Evolutionary conservation across 495 filamentous ascomycete species (phyloP).

Genomic region (Cladorrhinum samala): DNA sequence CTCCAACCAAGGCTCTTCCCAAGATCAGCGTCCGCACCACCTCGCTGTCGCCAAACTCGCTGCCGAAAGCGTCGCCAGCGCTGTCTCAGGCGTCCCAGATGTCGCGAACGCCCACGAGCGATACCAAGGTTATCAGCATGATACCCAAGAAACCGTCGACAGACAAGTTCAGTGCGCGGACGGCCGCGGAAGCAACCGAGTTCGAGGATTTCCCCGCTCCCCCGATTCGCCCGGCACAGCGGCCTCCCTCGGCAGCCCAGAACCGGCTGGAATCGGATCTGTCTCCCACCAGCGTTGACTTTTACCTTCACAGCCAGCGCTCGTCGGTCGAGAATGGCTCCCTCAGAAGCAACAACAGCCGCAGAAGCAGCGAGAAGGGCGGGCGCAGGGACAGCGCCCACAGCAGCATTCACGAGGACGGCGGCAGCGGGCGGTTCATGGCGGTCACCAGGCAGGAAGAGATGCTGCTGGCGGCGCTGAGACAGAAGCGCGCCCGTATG

Average conservation of each 20-base stretch:
- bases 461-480: constrained; percentile 73
- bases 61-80: constrained; percentile 13
- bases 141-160: constrained; percentile 5
- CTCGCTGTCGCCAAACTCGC: constrained; percentile 14
- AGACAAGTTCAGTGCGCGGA: constrained; percentile 9
- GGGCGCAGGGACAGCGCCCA: constrained; percentile 17
- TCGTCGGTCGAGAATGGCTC: constrained; percentile 20
- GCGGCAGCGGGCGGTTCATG: constrained; percentile 61
- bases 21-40: constrained; percentile 16
- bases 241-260: constrained; percentile 11
- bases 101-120: background rate
- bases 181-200: constrained; percentile 13
- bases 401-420: constrained; percentile 24
- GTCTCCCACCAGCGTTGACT: constrained; percentile 43
- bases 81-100: background rate
- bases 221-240: constrained; percentile 7
- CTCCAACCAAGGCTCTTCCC: background rate
- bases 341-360: constrained; percentile 16
- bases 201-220: constrained; percentile 29
- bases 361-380: constrained; percentile 10
- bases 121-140: constrained; percentile 12
- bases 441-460: constrained; percentile 83
- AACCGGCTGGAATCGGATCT: constrained; percentile 40
- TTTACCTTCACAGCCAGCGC: constrained; percentile 30
- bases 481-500: constrained; percentile 70